These are phyloP conservation scores for Tolypocladium tundrense DNA, from an alignment of 2,329 filamentous ascomycete genomes.

Conservation along the genomic window DNA sequence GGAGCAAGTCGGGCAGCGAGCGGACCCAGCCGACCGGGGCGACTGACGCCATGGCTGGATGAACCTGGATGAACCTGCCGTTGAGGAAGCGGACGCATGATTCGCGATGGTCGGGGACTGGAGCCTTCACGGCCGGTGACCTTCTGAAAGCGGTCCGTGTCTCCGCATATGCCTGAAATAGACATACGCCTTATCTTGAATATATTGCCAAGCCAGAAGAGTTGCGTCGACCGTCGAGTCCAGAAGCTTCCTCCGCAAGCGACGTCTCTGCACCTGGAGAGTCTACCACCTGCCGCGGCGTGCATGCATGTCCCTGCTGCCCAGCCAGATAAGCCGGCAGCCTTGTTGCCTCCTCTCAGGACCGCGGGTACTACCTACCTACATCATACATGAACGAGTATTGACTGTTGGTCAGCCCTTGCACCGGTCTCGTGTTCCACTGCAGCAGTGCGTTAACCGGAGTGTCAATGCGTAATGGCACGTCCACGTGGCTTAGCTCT, in stretches of 20 bases:
- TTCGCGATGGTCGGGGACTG: neutral
- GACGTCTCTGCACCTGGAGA: neutral
- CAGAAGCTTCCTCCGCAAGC: neutral
- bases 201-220: neutral
- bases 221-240: neutral
- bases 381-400: neutral
- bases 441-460: neutral
- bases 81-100: conserved; percentile 1
- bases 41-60: neutral
- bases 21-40: neutral
- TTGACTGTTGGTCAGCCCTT: neutral
- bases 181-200: neutral
- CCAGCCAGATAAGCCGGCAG: neutral
- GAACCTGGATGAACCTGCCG: conserved; percentile 1
- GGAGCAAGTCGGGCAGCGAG: neutral
- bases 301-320: neutral
- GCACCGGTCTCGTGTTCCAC: neutral
- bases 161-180: neutral
- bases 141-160: neutral
- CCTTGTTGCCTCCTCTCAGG: neutral
- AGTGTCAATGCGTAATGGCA: neutral
- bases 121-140: neutral
- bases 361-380: neutral
- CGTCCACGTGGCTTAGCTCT: neutral
- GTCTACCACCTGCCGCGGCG: neutral